Evolutionary conservation across 1,284 basidiomycete species (phyloP), one percentile per base, ranked within the genome.

Genomic region (Ceratobasidium sp.): DNA sequence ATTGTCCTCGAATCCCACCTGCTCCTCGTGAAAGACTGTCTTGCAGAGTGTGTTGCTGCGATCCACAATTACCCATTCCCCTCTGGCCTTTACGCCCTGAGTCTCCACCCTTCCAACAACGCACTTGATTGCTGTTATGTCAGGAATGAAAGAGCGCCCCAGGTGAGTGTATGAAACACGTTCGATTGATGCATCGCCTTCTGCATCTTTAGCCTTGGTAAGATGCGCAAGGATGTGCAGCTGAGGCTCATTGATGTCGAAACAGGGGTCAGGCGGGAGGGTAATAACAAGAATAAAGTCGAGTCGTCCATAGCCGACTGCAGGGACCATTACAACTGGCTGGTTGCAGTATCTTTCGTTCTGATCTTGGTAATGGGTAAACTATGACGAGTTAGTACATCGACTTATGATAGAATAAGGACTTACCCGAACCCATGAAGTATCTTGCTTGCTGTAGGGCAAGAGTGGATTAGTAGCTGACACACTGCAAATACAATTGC

Each of bases 301-400:
- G 16, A 79, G 74, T 54, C 77, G 76, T 2, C 77, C 77, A 73
- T 76, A 78, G 63, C 76, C n/a, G n/a, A n/a, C n/a, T n/a, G n/a
- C n/a, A n/a, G n/a, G n/a, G n/a, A n/a, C n/a, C n/a, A n/a, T n/a
- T n/a, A n/a, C n/a, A n/a, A n/a, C n/a, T n/a, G n/a, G n/a, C n/a
- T n/a, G n/a, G n/a, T n/a, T n/a, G n/a, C n/a, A n/a, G n/a, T n/a
- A n/a, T n/a, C n/a, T n/a, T n/a, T n/a, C n/a, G n/a, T n/a, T n/a
- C n/a, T n/a, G n/a, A n/a, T n/a, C n/a, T n/a, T n/a, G n/a, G n/a
- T n/a, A n/a, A n/a, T n/a, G n/a, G n/a, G n/a, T n/a, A n/a, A n/a
- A n/a, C n/a, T n/a, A n/a, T n/a, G n/a, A n/a, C n/a, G n/a, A n/a
- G n/a, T n/a, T n/a, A n/a, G n/a, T n/a, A n/a, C n/a, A n/a, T n/a